Evolutionary conservation across 768 basidiomycete genomes (phyloP).

Genomic region (Naganishia vaughanmartiniae): DNA sequence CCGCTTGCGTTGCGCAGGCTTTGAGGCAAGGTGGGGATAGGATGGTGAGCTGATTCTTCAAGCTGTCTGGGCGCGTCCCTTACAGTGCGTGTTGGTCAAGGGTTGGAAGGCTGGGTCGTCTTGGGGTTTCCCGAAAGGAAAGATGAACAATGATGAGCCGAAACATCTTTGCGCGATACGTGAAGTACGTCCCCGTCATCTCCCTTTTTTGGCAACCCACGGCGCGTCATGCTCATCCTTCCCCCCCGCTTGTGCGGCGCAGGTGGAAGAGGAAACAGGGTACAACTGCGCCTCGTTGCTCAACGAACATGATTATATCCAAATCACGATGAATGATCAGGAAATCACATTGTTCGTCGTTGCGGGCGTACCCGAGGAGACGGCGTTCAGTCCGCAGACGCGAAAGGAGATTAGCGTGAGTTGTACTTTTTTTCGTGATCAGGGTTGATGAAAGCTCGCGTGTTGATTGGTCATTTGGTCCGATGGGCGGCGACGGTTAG

Average conservation of each 20-base stretch:
- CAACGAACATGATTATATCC: conserved; percentile 63
- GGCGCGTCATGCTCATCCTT: not conserved
- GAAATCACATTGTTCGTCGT: conserved; percentile 87
- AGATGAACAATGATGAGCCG: conserved; percentile 92
- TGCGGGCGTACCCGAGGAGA: conserved; percentile 80
- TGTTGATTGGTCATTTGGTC: not conserved
- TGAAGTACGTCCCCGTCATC: conserved; percentile 62
- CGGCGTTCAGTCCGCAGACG: conserved; percentile 85
- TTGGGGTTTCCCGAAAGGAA: conserved; percentile 99
- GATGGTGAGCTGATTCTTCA: conserved; percentile 3
- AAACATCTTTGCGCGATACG: conserved; percentile 79
- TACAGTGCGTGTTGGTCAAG: conserved; percentile 90
- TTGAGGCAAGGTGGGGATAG: not conserved
- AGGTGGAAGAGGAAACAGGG: conserved; percentile 97
- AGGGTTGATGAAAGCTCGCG: not conserved
- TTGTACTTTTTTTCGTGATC: not conserved
- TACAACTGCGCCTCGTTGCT: conserved; percentile 62
- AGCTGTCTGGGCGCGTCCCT: not conserved
- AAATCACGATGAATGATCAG: conserved; percentile 85
- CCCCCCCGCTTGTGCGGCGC: not conserved
- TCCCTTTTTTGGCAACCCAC: not conserved
- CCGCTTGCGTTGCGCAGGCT: no score
- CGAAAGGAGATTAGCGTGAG: conserved; percentile 95
- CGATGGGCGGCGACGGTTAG: conserved; percentile 53
- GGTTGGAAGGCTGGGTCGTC: conserved; percentile 96